phyloP scores from a whole-genome alignment of 768 basidiomycete genomes.

The Trametes sanguinea region DNA sequence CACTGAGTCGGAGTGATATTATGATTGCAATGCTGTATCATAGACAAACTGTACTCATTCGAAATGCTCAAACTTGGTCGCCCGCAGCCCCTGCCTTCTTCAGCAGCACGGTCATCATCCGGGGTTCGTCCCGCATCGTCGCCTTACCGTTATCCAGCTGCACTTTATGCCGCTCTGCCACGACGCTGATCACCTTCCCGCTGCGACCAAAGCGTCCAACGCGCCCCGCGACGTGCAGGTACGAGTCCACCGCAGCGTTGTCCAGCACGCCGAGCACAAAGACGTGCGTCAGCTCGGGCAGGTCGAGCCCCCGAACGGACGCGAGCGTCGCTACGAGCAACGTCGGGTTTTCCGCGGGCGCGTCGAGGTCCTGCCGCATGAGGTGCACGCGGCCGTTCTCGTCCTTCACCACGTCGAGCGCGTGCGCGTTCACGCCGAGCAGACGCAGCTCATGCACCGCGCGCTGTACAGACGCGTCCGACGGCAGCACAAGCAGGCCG shows the following conservation, averaged over 20 bases:
- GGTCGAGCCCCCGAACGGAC: slow-evolving; percentile 71
- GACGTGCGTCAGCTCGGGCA: slow-evolving; percentile 71
- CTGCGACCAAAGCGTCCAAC: slow-evolving; percentile 70
- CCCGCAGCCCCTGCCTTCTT: slow-evolving; percentile 44
- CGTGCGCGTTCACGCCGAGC: slow-evolving; percentile 68
- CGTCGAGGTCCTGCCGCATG: slow-evolving; percentile 36
- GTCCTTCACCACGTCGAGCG: slow-evolving; percentile 52
- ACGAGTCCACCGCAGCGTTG: slow-evolving; percentile 54
- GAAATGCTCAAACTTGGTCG: slow-evolving; percentile 55
- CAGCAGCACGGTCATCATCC: slow-evolving; percentile 47
- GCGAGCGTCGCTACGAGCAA: slow-evolving; percentile 71
- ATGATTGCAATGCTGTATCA: too few species aligned
- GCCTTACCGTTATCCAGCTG: slow-evolving; percentile 32
- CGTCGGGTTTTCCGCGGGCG: slow-evolving; percentile 51
- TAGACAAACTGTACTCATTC: slow-evolving; percentile 32
- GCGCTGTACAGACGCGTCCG: slow-evolving; percentile 59
- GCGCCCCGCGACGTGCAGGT: slow-evolving; percentile 72
- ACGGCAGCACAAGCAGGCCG: slow-evolving; percentile 68
- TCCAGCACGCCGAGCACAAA: slow-evolving; percentile 68
- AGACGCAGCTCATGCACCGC: slow-evolving; percentile 63
- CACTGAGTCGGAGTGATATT: too few species aligned
- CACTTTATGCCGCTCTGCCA: slow-evolving; percentile 43
- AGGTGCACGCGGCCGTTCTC: slow-evolving; percentile 48
- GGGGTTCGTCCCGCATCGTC: slow-evolving; percentile 36
- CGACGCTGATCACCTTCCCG: slow-evolving; percentile 67